phyloP scores from a whole-genome alignment of 2,329 filamentous ascomycete genomes.

The Leptographium flavum region DNA sequence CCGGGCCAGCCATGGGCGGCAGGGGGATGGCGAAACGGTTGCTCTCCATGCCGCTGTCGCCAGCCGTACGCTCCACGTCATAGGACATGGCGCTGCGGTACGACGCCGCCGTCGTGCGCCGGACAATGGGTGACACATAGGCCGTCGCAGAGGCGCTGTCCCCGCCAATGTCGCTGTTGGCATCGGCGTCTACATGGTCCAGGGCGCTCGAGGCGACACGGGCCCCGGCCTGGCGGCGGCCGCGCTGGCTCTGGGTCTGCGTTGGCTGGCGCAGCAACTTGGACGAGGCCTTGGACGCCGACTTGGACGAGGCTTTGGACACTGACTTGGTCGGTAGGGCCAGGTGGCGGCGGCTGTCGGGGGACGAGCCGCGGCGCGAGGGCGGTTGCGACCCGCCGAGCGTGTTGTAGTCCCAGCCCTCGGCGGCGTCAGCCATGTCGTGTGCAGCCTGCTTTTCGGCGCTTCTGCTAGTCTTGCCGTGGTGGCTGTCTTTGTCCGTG shows the following conservation, averaged over 20 bases:
- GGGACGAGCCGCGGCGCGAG: constrained; percentile 2
- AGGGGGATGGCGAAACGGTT: background rate
- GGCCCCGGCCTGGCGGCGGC: constrained; percentile 35
- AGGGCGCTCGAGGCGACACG: constrained; percentile 7
- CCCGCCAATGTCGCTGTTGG: constrained; percentile 11
- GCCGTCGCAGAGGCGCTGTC: background rate
- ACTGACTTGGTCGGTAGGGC: background rate
- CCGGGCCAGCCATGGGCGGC: background rate
- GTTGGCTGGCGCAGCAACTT: constrained; percentile 8
- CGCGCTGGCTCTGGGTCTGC: constrained; percentile 31
- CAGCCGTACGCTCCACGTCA: constrained; percentile 25
- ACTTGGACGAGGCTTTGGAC: background rate
- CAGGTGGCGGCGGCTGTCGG: background rate
- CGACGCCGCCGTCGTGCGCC: constrained; percentile 13
- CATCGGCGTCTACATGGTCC: constrained; percentile 10
- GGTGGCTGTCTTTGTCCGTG: constrained; percentile 1
- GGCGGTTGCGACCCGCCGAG: constrained; percentile 11
- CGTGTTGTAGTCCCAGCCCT: constrained; percentile 25
- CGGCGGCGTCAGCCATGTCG: constrained; percentile 19
- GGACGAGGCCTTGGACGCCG: background rate
- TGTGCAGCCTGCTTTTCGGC: constrained; percentile 30
- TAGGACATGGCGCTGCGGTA: constrained; percentile 19
- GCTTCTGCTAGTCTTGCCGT: constrained; percentile 10
- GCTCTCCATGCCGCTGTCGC: background rate
- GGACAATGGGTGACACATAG: constrained; percentile 13